A percentile compares a stretch with the other conserved stretches of the same genome.
These are phyloP conservation scores for Scytalidium sp. DNA, from an alignment of 2,329 filamentous ascomycete species.

Conservation along the genomic window DNA sequence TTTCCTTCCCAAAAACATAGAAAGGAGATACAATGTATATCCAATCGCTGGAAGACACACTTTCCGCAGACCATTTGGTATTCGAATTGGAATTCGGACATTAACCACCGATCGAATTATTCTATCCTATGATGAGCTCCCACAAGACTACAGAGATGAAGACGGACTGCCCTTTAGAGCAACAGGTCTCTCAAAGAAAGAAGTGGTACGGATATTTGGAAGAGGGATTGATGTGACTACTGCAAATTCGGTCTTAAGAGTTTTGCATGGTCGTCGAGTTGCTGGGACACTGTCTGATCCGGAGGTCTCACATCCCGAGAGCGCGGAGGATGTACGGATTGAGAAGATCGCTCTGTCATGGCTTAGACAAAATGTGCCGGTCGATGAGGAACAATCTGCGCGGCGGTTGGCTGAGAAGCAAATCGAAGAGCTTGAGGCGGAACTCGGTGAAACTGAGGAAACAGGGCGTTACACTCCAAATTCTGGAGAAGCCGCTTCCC, in stretches of 20 bases:
- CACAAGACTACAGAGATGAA: conserved; percentile 52
- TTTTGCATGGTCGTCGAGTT: conserved; percentile 61
- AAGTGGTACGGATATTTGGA: conserved; percentile 50
- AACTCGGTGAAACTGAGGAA: conserved; percentile 26
- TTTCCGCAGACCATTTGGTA: background rate
- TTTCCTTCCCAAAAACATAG: background rate
- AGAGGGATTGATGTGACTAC: conserved; percentile 36
- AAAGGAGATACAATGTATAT: background rate
- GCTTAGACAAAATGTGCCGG: conserved; percentile 49
- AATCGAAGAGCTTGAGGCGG: conserved; percentile 48
- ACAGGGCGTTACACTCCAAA: conserved; percentile 25
- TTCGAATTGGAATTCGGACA: conserved; percentile 10
- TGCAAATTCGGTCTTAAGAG: conserved; percentile 53
- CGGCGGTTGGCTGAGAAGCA: conserved; percentile 62
- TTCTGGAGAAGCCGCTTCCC: conserved; percentile 8
- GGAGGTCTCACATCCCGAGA: conserved; percentile 28
- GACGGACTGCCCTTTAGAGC: conserved; percentile 51
- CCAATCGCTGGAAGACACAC: background rate
- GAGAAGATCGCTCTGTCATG: conserved; percentile 49
- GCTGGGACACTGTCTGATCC: conserved; percentile 63
- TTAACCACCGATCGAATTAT: conserved; percentile 30
- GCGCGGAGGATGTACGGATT: conserved; percentile 27
- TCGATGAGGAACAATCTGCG: conserved; percentile 60
- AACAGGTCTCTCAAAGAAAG: conserved; percentile 44
- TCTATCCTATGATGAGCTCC: conserved; percentile 56